A percentile compares a stretch with the other conserved stretches of the same genome.
Conservation (phyloP, 2,329 filamentous ascomycete species). For the Chaetomiaceae sp. region DNA sequence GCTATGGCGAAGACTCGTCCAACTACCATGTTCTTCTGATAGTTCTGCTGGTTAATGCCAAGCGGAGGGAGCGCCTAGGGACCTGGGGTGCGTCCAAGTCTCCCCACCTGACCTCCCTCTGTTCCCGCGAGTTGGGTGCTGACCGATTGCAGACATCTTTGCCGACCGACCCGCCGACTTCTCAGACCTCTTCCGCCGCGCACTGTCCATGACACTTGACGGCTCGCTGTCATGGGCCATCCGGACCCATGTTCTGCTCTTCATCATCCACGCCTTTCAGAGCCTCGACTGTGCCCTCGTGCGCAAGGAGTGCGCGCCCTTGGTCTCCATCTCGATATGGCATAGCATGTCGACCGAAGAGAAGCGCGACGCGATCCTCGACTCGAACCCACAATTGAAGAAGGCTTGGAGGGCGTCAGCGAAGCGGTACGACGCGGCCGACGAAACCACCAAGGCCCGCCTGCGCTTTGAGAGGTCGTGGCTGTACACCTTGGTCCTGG, state of each 20-base stretch:
- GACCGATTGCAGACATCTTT: constrained; percentile 60
- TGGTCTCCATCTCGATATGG: constrained; percentile 95
- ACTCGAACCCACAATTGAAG: constrained; percentile 66
- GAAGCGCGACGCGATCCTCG: constrained; percentile 66
- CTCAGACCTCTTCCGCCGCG: constrained; percentile 80
- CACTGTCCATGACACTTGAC: constrained; percentile 81
- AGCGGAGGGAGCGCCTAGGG: constrained; percentile 78
- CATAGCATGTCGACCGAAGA: constrained; percentile 80
- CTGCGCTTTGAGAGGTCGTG: constrained; percentile 89
- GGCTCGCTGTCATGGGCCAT: constrained; percentile 59
- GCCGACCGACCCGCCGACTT: constrained; percentile 74
- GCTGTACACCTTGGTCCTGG: constrained; percentile 80
- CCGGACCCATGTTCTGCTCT: constrained; percentile 78
- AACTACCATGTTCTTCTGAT: constrained; percentile 89
- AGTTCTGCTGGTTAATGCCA: constrained; percentile 79
- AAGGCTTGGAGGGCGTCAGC: constrained; percentile 87
- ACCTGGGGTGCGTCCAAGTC: constrained; percentile 75
- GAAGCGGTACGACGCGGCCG: constrained; percentile 83
- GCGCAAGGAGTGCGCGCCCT: constrained; percentile 90
- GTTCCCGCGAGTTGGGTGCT: neutral
- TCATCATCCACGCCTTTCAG: constrained; percentile 88
- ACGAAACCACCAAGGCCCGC: constrained; percentile 71
- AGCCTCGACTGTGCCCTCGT: constrained; percentile 85
- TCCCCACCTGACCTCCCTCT: neutral
- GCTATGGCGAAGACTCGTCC: constrained; percentile 80